Evolutionary conservation across 768 basidiomycete genomes (phyloP).

Genomic region (Termitomyces eurrhizus): DNA sequence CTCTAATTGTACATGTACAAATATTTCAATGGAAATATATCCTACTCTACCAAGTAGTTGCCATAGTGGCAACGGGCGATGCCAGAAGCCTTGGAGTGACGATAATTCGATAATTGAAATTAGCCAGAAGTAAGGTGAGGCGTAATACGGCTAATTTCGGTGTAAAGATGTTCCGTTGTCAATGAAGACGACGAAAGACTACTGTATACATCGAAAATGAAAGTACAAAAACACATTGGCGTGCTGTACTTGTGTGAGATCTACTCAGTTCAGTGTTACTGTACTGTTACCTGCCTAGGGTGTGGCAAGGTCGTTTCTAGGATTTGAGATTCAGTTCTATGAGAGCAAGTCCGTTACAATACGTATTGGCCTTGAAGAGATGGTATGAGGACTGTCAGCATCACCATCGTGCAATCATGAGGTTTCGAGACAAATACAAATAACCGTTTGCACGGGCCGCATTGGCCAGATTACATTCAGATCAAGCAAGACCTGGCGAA

Average conservation of each 20-base stretch:
- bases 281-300: too few relatives aligned
- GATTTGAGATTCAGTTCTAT: not conserved
- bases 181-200: not conserved
- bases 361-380: not conserved
- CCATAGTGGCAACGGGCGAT: not conserved
- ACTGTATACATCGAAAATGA: not conserved
- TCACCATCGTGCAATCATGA: not conserved
- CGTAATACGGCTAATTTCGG: not conserved
- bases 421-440: too few relatives aligned
- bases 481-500: not conserved
- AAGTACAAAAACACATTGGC: not conserved
- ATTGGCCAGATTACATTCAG: not conserved
- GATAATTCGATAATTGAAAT: not conserved
- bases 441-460: not conserved
- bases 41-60: not conserved
- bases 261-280: not conserved
- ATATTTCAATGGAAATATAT: constrained; percentile 4
- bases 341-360: not conserved
- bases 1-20: constrained; percentile 4
- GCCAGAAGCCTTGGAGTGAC: not conserved
- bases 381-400: too few relatives aligned
- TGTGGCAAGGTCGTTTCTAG: not conserved
- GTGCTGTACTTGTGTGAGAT: not conserved
- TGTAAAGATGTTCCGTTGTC: constrained; percentile 4
- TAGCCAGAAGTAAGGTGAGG: not conserved